These are phyloP conservation scores for Geotrichum klebahnii DNA, from an alignment of 1,139 yeast genomes.

Conservation along the genomic window DNA sequence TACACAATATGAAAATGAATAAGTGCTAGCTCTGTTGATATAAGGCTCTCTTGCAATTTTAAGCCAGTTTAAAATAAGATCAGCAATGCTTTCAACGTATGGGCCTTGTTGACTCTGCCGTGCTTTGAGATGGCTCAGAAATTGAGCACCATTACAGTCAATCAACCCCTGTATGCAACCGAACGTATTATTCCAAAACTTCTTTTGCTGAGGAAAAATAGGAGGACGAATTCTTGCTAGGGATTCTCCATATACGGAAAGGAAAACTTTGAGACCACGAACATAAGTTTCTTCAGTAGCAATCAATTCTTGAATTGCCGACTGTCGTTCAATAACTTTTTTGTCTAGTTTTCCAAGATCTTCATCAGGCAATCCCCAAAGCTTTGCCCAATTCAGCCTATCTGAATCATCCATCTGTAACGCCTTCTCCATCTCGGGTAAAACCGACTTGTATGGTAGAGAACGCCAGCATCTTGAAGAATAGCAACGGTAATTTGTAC, in stretches of 20 bases:
- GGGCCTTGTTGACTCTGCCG: conserved; percentile 59
- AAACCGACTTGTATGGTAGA: conserved; percentile 32
- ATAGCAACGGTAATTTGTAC: conserved; percentile 32
- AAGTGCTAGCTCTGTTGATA: conserved; percentile 51
- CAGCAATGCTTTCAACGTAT: conserved; percentile 61
- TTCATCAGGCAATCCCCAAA: conserved; percentile 53
- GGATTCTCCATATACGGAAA: conserved; percentile 52
- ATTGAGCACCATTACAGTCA: conserved; percentile 51
- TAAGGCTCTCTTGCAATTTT: conserved; percentile 53
- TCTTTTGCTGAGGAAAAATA: conserved; percentile 47
- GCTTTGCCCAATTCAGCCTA: conserved; percentile 62
- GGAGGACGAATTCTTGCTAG: conserved; percentile 42
- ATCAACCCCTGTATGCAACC: conserved; percentile 60
- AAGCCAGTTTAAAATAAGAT: conserved; percentile 64
- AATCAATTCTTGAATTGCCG: conserved; percentile 71
- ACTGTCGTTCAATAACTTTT: conserved; percentile 60
- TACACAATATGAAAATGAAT: conserved; percentile 37
- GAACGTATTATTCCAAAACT: conserved; percentile 59
- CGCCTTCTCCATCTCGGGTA: conserved; percentile 27
- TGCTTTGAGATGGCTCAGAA: conserved; percentile 54
- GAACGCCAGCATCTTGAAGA: conserved; percentile 35
- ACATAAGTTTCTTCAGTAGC: conserved; percentile 72
- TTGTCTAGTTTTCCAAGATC: conserved; percentile 55
- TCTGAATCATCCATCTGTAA: conserved; percentile 25
- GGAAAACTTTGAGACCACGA: conserved; percentile 62